Percentiles rank a stretch among this genome's conserved stretches.
phyloP scores from a whole-genome alignment of 192 early-diverging fungal genomes.

The Coemansia sp. region DNA sequence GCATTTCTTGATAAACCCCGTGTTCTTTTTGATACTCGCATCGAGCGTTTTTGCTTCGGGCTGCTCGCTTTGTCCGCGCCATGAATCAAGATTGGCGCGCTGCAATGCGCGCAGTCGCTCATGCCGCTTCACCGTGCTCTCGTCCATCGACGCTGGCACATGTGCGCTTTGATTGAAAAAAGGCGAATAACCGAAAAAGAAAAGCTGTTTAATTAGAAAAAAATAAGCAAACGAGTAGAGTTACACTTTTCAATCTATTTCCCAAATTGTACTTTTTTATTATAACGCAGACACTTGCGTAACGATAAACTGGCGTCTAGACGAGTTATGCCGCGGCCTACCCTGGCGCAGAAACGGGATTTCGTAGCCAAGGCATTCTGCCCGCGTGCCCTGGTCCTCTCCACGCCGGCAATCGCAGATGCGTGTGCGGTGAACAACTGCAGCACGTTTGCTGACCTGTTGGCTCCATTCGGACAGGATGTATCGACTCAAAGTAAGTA shows the following conservation, averaged over 20 bases:
- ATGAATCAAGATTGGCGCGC: conserved; percentile 42
- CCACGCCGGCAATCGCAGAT: conserved; percentile 29
- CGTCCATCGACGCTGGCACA: conserved; percentile 45
- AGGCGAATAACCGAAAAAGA: background rate
- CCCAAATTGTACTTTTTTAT: background rate
- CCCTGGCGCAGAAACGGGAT: conserved; percentile 45
- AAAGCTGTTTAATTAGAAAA: background rate
- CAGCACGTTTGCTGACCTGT: conserved; percentile 44
- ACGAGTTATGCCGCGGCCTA: conserved; percentile 49
- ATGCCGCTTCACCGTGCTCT: conserved; percentile 47
- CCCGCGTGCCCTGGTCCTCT: conserved; percentile 47
- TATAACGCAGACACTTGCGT: background rate
- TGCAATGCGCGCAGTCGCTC: conserved; percentile 40
- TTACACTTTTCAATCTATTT: background rate
- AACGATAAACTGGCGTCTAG: conserved; percentile 38
- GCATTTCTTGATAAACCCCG: conserved; percentile 92
- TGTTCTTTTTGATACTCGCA: conserved; percentile 97
- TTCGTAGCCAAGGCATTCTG: conserved; percentile 53
- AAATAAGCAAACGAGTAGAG: background rate
- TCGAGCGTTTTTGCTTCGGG: conserved; percentile 61
- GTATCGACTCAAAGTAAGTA: conserved; percentile 52
- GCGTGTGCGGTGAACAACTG: conserved; percentile 35
- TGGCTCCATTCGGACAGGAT: conserved; percentile 53
- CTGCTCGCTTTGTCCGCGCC: conserved; percentile 23
- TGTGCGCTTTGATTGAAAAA: conserved; percentile 14